phyloP scores from a whole-genome alignment of 768 basidiomycete genomes.

The Boletus vinaceobasis region DNA sequence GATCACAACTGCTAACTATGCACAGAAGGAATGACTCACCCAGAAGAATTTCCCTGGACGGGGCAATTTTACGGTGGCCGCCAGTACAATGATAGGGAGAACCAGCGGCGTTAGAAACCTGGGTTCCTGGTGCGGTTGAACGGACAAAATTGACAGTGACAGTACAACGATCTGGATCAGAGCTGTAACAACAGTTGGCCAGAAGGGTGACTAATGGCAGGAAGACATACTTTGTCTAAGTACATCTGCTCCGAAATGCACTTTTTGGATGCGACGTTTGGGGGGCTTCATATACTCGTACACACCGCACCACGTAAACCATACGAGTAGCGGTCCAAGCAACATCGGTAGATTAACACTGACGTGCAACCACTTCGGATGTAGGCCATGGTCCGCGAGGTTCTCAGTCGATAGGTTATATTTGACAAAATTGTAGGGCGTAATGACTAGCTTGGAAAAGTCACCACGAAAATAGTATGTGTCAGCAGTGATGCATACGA shows the following conservation, averaged over 20 bases:
- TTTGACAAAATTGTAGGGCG: conserved; percentile 37
- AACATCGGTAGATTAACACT: conserved; percentile 40
- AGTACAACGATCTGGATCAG: conserved; percentile 29
- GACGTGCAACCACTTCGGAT: conserved; percentile 39
- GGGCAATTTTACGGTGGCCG: conserved; percentile 24
- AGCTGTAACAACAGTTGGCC: conserved; percentile 20
- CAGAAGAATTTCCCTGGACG: conserved; percentile 31
- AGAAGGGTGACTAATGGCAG: not conserved
- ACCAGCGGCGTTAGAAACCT: conserved; percentile 38
- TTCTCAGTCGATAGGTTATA: conserved; percentile 38
- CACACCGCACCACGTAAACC: conserved; percentile 16
- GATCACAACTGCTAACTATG: not conserved
- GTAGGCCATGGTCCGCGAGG: conserved; percentile 38
- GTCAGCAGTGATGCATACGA: conserved; percentile 27
- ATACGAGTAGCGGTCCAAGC: conserved; percentile 33
- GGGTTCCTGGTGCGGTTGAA: conserved; percentile 39
- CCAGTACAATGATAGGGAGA: conserved; percentile 31
- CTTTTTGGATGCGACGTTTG: not conserved
- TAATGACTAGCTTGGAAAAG: conserved; percentile 22
- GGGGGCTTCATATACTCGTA: conserved; percentile 2
- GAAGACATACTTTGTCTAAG: conserved; percentile 16
- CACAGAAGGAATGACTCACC: conserved; percentile 20
- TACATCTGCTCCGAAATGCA: conserved; percentile 10
- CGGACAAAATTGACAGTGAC: conserved; percentile 30
- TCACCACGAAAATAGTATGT: conserved; percentile 33